Evolutionary conservation across 1,284 basidiomycete genomes (phyloP).

Genomic region (Gomphus bonarii): DNA sequence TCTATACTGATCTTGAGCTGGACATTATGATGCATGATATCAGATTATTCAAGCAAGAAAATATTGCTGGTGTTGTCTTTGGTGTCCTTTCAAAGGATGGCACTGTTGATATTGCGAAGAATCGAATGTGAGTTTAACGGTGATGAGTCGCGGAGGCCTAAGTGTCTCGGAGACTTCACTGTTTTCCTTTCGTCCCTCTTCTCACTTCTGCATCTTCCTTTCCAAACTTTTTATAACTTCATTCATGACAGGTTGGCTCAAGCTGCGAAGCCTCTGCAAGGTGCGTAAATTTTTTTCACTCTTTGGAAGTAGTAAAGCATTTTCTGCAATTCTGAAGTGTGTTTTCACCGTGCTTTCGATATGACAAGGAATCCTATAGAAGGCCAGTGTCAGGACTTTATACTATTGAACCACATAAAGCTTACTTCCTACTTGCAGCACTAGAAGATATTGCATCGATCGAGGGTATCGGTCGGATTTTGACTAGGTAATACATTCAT

Average conservation of each 20-base stretch:
- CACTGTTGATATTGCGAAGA: slow-evolving; percentile 43
- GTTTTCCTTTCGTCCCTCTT: background rate
- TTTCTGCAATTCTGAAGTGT: slow-evolving; percentile 35
- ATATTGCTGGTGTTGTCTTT: slow-evolving; percentile 58
- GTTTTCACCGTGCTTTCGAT: slow-evolving; percentile 78
- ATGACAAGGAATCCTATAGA: slow-evolving; percentile 48
- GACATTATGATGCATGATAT: slow-evolving; percentile 69
- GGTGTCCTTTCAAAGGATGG: slow-evolving; percentile 54
- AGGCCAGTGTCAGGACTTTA: slow-evolving; percentile 27
- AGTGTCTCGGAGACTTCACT: no score
- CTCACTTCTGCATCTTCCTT: no score
- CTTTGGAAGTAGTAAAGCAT: background rate
- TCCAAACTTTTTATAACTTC: no score
- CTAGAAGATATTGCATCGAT: slow-evolving; percentile 43
- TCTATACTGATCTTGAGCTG: slow-evolving; percentile 55
- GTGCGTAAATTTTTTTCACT: slow-evolving; percentile 24
- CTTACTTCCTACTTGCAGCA: slow-evolving; percentile 28
- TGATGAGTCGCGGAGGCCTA: background rate
- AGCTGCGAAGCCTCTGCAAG: slow-evolving; percentile 52
- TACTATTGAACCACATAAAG: background rate
- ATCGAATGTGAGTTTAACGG: slow-evolving; percentile 33
- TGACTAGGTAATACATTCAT: slow-evolving; percentile 51
- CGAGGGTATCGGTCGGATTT: slow-evolving; percentile 55
- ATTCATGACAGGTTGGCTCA: slow-evolving; percentile 37
- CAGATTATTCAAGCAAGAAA: slow-evolving; percentile 40